A percentile compares a stretch with the other conserved stretches of the same genome.
Evolutionary conservation across 2,329 filamentous ascomycete genomes (phyloP).

Genomic region (Cytospora mali): DNA sequence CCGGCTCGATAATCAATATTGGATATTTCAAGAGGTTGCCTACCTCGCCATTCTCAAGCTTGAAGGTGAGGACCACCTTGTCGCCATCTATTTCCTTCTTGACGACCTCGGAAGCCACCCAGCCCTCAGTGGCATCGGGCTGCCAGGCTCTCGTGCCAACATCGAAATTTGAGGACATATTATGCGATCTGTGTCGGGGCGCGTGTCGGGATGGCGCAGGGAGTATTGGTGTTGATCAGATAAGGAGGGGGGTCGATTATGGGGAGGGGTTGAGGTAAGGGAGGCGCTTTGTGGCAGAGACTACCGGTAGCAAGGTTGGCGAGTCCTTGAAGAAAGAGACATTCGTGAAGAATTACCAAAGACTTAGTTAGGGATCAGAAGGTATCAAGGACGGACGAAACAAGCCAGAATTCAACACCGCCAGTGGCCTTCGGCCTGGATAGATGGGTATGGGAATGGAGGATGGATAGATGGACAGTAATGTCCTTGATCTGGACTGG

Average conservation of each 20-base stretch:
- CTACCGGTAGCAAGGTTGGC: constrained; percentile 30
- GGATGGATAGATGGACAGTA: constrained; percentile 1
- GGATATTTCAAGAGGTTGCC: constrained; percentile 30
- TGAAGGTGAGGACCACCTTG: constrained; percentile 86
- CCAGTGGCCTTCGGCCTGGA: constrained; percentile 19
- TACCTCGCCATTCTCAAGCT: constrained; percentile 92
- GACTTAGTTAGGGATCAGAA: constrained; percentile 1
- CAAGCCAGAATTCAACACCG: constrained; percentile 23
- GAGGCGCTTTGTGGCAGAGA: constrained; percentile 26
- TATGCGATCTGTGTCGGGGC: constrained; percentile 21
- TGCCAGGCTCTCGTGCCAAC: constrained; percentile 98
- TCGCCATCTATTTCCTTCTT: constrained; percentile 82
- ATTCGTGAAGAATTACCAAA: constrained; percentile 26
- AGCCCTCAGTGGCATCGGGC: constrained; percentile 92
- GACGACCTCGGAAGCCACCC: constrained; percentile 93
- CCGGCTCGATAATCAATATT: constrained; percentile 10
- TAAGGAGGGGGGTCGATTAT: constrained; percentile 2
- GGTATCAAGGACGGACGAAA: constrained; percentile 6
- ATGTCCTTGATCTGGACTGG: not conserved
- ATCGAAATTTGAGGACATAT: constrained; percentile 93
- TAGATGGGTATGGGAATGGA: not conserved
- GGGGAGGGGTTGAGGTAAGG: constrained; percentile 4
- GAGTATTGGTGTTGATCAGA: constrained; percentile 20
- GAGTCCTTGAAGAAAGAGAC: constrained; percentile 28
- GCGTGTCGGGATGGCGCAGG: constrained; percentile 10